Percentiles rank a stretch among this genome's conserved stretches.
phyloP scores from a whole-genome alignment of 805 yeast genomes.

The Spathaspora sp. region DNA sequence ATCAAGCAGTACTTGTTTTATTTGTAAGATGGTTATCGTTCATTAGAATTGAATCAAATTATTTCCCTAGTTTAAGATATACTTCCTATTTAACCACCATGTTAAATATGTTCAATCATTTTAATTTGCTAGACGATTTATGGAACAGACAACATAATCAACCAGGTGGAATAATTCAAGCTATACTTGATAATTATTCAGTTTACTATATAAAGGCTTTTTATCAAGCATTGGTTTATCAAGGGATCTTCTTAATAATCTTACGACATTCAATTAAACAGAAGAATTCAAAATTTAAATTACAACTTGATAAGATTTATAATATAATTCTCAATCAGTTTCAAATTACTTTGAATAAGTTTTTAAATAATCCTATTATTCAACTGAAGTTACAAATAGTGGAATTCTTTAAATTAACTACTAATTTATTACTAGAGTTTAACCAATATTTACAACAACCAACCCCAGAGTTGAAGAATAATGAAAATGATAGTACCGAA shows the following conservation, averaged over 20 bases:
- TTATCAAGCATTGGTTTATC: conserved; percentile 15
- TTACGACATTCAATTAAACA: conserved; percentile 10
- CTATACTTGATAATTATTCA: conserved; percentile 9
- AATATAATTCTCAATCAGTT: conserved; percentile 11
- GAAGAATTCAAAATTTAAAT: conserved; percentile 3
- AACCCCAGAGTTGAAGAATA: background rate
- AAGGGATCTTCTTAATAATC: conserved; percentile 17
- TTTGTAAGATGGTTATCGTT: conserved; percentile 25
- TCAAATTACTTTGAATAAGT: conserved; percentile 10
- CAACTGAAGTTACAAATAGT: background rate
- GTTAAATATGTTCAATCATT: conserved; percentile 21
- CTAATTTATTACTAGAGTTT: conserved; percentile 9
- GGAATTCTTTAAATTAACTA: conserved; percentile 7
- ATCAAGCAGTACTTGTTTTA: conserved; percentile 13
- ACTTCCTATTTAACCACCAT: conserved; percentile 23
- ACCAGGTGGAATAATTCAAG: conserved; percentile 5
- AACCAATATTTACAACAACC: background rate
- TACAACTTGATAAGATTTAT: conserved; percentile 12
- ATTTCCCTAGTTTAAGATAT: conserved; percentile 27
- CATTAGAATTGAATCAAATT: conserved; percentile 20
- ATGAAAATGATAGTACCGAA: conserved; percentile 5
- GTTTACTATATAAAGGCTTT: conserved; percentile 12
- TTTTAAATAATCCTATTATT: conserved; percentile 8
- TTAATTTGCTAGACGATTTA: conserved; percentile 14
- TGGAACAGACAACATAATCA: background rate